These are phyloP conservation scores for Flaveria trinervia DNA, from an alignment of 129 eudicot genomes.

Conservation along the genomic window DNA sequence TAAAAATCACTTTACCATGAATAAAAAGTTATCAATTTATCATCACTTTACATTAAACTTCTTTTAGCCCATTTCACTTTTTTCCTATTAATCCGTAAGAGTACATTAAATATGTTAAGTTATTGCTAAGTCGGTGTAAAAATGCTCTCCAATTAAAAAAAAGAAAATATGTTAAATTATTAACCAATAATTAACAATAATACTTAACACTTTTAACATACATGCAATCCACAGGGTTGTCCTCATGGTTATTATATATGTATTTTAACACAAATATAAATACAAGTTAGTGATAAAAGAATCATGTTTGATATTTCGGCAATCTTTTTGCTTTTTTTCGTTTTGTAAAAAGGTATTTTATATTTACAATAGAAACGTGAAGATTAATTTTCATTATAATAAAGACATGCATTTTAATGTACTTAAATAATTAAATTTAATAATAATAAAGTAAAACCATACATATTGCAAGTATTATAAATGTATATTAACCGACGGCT, in stretches of 20 bases:
- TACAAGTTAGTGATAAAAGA: not conserved
- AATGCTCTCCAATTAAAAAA: slow-evolving; percentile 18
- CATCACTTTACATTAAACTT: too few species aligned
- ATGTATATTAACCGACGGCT: too few species aligned
- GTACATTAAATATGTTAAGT: too few species aligned
- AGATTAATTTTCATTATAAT: too few species aligned
- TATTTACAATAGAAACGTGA: not conserved
- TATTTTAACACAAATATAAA: not conserved
- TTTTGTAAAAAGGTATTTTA: not conserved
- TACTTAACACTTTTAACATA: slow-evolving; percentile 12
- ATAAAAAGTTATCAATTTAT: too few species aligned
- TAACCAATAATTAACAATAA: slow-evolving; percentile 31
- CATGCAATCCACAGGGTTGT: slow-evolving; percentile 26
- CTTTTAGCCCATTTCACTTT: too few species aligned
- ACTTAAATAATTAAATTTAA: too few species aligned
- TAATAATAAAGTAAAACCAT: too few species aligned
- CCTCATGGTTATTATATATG: slow-evolving; percentile 15
- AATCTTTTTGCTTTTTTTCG: not conserved
- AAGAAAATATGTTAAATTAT: slow-evolving; percentile 17
- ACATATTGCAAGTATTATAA: too few species aligned
- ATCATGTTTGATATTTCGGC: not conserved
- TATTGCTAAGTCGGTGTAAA: slow-evolving; percentile 18
- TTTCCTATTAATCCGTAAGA: too few species aligned
- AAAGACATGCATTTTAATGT: too few species aligned
- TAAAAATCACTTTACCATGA: too few species aligned